phyloP scores from a whole-genome alignment of 306 rosid genomes.

The Dalbergia oliveri region DNA sequence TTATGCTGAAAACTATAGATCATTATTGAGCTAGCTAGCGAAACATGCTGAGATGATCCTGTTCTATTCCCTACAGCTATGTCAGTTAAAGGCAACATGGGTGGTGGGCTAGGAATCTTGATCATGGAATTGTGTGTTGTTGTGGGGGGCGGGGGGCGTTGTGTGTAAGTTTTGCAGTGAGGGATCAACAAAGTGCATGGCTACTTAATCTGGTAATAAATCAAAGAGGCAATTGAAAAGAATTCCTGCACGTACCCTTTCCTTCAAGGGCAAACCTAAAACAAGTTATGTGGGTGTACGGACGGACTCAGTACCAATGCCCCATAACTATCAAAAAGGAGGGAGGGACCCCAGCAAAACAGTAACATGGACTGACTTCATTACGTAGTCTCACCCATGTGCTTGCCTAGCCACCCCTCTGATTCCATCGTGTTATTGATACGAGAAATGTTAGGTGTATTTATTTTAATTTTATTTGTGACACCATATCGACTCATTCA shows the following conservation, averaged over 20 bases:
- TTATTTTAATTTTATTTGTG: no score
- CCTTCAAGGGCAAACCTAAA: constrained; percentile 44
- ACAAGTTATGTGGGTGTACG: constrained; percentile 54
- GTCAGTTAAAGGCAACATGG: constrained; percentile 54
- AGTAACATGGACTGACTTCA: constrained; percentile 64
- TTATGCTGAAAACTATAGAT: neutral
- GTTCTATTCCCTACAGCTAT: constrained; percentile 17
- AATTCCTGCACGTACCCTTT: constrained; percentile 40
- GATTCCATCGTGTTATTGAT: constrained; percentile 47
- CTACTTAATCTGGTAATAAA: constrained; percentile 48
- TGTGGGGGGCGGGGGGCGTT: neutral
- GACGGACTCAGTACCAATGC: constrained; percentile 54
- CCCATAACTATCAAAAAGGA: constrained; percentile 52
- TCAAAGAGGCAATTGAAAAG: constrained; percentile 38
- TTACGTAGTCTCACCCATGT: constrained; percentile 62
- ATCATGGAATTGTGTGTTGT: constrained; percentile 22
- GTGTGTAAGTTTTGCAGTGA: neutral
- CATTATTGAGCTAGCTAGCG: constrained; percentile 15
- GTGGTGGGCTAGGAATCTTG: constrained; percentile 55
- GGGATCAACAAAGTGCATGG: constrained; percentile 41
- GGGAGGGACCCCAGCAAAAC: constrained; percentile 50
- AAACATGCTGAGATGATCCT: constrained; percentile 33
- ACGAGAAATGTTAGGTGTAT: neutral
- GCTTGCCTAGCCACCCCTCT: constrained; percentile 52
- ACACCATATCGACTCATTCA: no score